phyloP scores from a whole-genome alignment of 2,329 filamentous ascomycete genomes.

The Ceratocystis lukuohia region DNA sequence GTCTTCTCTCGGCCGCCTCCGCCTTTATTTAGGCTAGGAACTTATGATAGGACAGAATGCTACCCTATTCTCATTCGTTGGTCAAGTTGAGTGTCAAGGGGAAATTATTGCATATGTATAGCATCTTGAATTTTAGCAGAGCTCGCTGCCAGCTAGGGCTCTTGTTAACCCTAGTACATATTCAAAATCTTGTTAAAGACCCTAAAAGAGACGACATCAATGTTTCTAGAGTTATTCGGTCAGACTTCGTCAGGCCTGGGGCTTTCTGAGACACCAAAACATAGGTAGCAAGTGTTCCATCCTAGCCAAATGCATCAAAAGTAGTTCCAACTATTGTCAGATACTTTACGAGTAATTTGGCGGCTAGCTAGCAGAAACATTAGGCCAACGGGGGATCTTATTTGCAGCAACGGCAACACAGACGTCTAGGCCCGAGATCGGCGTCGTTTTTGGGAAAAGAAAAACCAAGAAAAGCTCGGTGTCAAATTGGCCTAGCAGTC shows the following conservation, averaged over 20 bases:
- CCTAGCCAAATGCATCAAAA: neutral
- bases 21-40: neutral
- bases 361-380: too few relatives aligned
- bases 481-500: neutral
- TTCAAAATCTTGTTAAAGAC: too few relatives aligned
- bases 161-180: too few relatives aligned
- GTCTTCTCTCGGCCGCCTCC: slow-evolving; percentile 6
- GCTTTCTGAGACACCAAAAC: neutral
- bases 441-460: neutral
- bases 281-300: neutral
- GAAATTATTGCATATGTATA: neutral
- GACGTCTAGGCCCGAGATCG: neutral
- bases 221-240: too few relatives aligned
- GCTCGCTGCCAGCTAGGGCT: too few relatives aligned
- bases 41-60: neutral
- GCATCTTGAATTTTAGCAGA: too few relatives aligned
- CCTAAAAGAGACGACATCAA: too few relatives aligned
- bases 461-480: neutral
- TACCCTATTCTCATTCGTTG: neutral
- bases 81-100: neutral
- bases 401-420: neutral
- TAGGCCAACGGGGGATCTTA: too few relatives aligned
- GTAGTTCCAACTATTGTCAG: neutral
- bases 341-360: neutral
- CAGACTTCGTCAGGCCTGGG: neutral